phyloP scores from a whole-genome alignment of 1,139 yeast genomes.

The Geotrichum histeridarum region DNA sequence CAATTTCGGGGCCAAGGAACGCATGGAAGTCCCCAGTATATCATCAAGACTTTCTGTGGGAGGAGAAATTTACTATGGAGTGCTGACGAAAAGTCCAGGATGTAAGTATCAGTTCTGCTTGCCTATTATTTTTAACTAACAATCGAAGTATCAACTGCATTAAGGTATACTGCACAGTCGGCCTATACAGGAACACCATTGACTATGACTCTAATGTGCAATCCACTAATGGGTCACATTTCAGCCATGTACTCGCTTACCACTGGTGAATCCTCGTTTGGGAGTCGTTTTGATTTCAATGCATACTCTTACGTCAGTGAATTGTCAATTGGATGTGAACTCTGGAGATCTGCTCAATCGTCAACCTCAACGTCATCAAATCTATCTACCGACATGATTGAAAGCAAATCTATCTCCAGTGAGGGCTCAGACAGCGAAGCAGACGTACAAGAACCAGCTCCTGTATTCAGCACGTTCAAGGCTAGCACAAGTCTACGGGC shows the following conservation, averaged over 20 bases:
- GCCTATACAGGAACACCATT: conserved; percentile 84
- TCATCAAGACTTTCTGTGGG: conserved; percentile 62
- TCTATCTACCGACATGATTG: conserved; percentile 35
- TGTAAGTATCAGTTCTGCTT: conserved; percentile 3
- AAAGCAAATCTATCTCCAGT: conserved; percentile 34
- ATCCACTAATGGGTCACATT: conserved; percentile 87
- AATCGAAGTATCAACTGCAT: conserved; percentile 57
- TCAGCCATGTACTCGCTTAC: conserved; percentile 88
- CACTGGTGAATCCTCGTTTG: conserved; percentile 67
- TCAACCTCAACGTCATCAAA: conserved; percentile 15
- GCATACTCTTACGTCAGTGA: conserved; percentile 87
- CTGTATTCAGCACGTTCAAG: conserved; percentile 67
- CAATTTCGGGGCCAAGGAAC: conserved; percentile 48
- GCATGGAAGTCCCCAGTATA: conserved; percentile 32
- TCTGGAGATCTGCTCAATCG: conserved; percentile 47
- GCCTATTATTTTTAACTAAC: neutral
- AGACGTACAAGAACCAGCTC: conserved; percentile 16
- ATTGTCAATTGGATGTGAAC: conserved; percentile 77
- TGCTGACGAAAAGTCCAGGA: conserved; percentile 62
- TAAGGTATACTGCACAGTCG: conserved; percentile 80
- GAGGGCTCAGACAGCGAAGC: neutral
- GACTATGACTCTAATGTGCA: conserved; percentile 79
- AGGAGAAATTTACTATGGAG: conserved; percentile 85
- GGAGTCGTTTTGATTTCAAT: conserved; percentile 85
- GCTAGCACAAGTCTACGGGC: conserved; percentile 66